Base-by-base conservation (phyloP, 345 rosid genomes). In the Eucalyptus sideroxylon region DNA sequence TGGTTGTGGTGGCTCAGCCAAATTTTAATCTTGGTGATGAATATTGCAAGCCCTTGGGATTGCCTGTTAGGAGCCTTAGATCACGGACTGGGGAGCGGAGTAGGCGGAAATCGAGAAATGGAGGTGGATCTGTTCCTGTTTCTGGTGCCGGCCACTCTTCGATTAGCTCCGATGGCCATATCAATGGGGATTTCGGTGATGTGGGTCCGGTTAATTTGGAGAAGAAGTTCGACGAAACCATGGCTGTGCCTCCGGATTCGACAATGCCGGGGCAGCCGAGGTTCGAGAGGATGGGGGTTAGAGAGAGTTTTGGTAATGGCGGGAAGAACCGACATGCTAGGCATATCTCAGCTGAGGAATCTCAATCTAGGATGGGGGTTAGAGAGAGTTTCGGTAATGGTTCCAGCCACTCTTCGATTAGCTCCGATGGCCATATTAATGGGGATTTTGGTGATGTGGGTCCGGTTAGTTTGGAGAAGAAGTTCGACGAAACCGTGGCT, bases 1-100 rank as follows among this genome's bases (percentile, higher is more conserved):
- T 90, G 91, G 92, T 94, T 91, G 93, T 94, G 4, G 92, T 94
- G 62, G 93, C 97, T 94, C 87, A 93, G 89, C 93, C 95, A 10
- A 93, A 90, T 88, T 91, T 90, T 92, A 93, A 87, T 42, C 85
- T 94, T 59, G 93, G 91, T 90, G 95, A 50, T 69, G 90, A 86
- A 9, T 17, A 51, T 86, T 7, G 82, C 24, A 93, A 92, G 88
- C 93, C 99, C 24, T 88, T 96, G 92, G 98, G 97, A 14, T 96
- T 97, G 91, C 99, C 99, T 2, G 91, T 96, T 92, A 93, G 97
- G 93, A 97, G 97, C 91, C 93, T 97, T 56, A 94, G 92, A 88
- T 93, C 95, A 11, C 91, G 91, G 86, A 72, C 65, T 49, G 88
- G 49, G 40, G 89, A 87, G 86, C 81, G 27, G 45, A 91, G 19